These are phyloP conservation scores for Acacia melanoxylon DNA, from an alignment of 306 rosid species.

Conservation along the genomic window DNA sequence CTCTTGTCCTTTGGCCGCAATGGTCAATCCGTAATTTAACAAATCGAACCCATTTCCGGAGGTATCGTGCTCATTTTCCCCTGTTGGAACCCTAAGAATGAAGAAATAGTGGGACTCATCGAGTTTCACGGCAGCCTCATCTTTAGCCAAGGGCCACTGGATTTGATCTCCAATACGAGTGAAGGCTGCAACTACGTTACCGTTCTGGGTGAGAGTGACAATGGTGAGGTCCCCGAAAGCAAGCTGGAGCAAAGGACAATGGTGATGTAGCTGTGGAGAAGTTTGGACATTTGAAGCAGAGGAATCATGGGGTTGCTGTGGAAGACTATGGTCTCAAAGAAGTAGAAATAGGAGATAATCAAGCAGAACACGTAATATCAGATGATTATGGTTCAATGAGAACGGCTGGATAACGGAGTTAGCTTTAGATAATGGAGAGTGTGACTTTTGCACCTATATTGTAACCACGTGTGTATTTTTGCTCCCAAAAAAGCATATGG, in stretches of 20 bases:
- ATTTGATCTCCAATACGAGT: constrained; percentile 64
- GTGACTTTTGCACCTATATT: too few species aligned
- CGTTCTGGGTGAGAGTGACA: constrained; percentile 45
- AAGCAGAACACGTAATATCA: too few species aligned
- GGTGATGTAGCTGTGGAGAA: too few species aligned
- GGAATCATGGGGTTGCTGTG: background rate
- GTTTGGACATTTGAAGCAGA: background rate
- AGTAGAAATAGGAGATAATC: background rate
- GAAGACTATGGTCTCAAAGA: background rate
- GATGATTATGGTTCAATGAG: background rate
- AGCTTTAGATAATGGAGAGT: too few species aligned
- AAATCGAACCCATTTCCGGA: constrained; percentile 31
- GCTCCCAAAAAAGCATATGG: too few species aligned
- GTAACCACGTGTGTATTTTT: too few species aligned
- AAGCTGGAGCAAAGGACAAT: too few species aligned
- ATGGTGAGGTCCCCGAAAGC: constrained; percentile 76
- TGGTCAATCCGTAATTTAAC: constrained; percentile 72
- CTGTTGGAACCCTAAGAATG: constrained; percentile 50
- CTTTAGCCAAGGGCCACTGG: constrained; percentile 84
- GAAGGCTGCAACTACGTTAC: constrained; percentile 63
- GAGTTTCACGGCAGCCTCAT: constrained; percentile 78
- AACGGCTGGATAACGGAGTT: background rate
- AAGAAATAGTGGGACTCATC: constrained; percentile 82
- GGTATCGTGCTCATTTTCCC: background rate
- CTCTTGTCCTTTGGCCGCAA: constrained; percentile 62